Evolutionary conservation across 2,329 filamentous ascomycete species (phyloP).

Genomic region (Penicillium glabrum): DNA sequence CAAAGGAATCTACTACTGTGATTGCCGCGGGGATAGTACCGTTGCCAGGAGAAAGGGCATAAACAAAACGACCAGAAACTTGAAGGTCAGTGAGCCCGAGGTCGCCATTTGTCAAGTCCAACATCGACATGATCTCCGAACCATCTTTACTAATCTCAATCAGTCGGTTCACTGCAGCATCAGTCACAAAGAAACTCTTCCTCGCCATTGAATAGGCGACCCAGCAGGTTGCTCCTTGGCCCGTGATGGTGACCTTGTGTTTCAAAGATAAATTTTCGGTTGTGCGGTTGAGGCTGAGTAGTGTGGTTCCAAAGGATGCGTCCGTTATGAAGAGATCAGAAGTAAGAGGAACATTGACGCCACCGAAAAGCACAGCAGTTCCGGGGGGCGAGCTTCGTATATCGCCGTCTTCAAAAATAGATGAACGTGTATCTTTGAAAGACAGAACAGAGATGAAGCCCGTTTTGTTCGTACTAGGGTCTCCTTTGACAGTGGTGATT

Average conservation of each 20-base stretch:
- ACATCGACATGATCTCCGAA: constrained; percentile 46
- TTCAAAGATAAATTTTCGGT: constrained; percentile 4
- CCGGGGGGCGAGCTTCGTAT: constrained; percentile 49
- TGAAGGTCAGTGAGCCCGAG: constrained; percentile 57
- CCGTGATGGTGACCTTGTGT: constrained; percentile 42
- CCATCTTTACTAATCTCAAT: constrained; percentile 57
- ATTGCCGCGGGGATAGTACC: constrained; percentile 39
- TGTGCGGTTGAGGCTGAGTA: constrained; percentile 46
- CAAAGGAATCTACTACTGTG: constrained; percentile 42
- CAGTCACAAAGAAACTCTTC: constrained; percentile 58
- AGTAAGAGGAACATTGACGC: constrained; percentile 46
- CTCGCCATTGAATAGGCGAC: constrained; percentile 50
- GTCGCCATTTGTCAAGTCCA: constrained; percentile 51
- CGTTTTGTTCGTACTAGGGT: constrained; percentile 54
- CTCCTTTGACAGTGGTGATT: constrained; percentile 61
- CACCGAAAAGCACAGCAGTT: constrained; percentile 61
- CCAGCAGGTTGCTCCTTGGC: constrained; percentile 62
- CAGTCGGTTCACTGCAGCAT: constrained; percentile 53
- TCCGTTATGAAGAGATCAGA: constrained; percentile 57
- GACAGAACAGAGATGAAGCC: constrained; percentile 58
- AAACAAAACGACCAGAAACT: constrained; percentile 56
- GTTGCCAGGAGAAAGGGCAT: constrained; percentile 58
- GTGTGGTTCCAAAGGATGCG: constrained; percentile 56
- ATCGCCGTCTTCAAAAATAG: constrained; percentile 21
- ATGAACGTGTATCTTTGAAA: constrained; percentile 31